Evolutionary conservation across 1,284 basidiomycete genomes (phyloP).

Genomic region (Cutaneotrichosporon sp.): DNA sequence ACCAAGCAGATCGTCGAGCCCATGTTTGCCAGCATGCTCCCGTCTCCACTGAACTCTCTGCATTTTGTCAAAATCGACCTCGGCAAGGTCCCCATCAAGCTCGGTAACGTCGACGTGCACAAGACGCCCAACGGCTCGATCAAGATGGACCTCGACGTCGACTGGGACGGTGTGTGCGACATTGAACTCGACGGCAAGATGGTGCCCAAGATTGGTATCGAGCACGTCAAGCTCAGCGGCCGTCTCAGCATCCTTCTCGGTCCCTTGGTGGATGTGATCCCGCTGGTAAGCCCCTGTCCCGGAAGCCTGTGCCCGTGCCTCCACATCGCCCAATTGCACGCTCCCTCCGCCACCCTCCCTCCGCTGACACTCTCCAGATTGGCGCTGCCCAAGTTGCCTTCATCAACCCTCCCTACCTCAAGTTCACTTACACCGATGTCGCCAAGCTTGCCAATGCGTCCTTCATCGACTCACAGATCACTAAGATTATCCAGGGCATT

Average conservation of each 20-base stretch:
- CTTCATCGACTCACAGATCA: slow-evolving; percentile 11
- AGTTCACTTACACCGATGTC: slow-evolving; percentile 12
- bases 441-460: slow-evolving; percentile 8
- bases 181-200: slow-evolving; percentile 15
- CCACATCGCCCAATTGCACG: no score
- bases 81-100: slow-evolving; percentile 8
- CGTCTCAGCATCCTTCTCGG: slow-evolving; percentile 10
- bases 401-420: slow-evolving; percentile 16
- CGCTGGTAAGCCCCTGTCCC: slow-evolving; percentile 3
- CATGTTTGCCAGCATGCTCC: slow-evolving; percentile 16
- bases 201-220: slow-evolving; percentile 13
- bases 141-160: slow-evolving; percentile 17
- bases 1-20: slow-evolving; percentile 17
- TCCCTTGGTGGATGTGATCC: slow-evolving; percentile 10
- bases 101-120: slow-evolving; percentile 15
- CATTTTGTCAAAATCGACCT: slow-evolving; percentile 17
- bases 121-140: slow-evolving; percentile 5
- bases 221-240: slow-evolving; percentile 13
- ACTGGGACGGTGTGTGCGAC: slow-evolving; percentile 18
- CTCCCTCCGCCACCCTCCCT: no score
- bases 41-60: slow-evolving; percentile 12
- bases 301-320: no score
- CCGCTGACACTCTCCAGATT: no score
- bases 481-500: slow-evolving; percentile 7
- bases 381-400: slow-evolving; percentile 16